Evolutionary conservation across 192 early-diverging fungal genomes (phyloP), one percentile per base, ranked within the genome.

Genomic region (Entomortierella beljakovae): DNA sequence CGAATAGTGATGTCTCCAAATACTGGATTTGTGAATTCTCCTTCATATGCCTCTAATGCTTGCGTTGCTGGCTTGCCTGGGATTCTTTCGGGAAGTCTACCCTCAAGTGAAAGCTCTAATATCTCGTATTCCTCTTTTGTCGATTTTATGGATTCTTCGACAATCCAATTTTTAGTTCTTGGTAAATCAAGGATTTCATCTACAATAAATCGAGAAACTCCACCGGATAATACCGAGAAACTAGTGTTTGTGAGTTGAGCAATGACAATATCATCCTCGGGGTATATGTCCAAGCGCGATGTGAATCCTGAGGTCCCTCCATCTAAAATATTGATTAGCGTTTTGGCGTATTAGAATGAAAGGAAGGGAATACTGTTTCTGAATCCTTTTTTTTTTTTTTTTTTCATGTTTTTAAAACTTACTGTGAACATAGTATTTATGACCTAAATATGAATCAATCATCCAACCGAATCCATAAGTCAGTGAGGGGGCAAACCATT

Each of bases 211-310:
- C n/a, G n/a, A n/a, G n/a, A n/a, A n/a, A n/a, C n/a, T n/a, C n/a
- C 2, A 18, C 6, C 13, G 0, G 51, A 23, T 25, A 54, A 35
- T 2, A 3, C 13, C 3, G 63, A 8, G 16, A 15, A 28, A 37
- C 23, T 31, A 26, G 48, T 32, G 11, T 67, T 67, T 6, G 23
- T 8, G 1, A 50, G 53, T 11, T 57, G 40, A 7, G 55, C 38
- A 31, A 67, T 31, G n/a, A 67, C 64, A 0, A 67, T 9, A 49
- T 67, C 55, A 9, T 28, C 11, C 22, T 67, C 54, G 46, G 64
- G 64, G 26, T 49, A 67, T 8, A 67, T 25, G 8, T 13, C 64
- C 2, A 67, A 26, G 1, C 15, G 15, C 18, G 54, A 57, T 16
- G 5, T 26, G 22, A 49, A 67, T 8, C 55, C 64, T 25, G 26